Evolutionary conservation across 1,139 yeast genomes (phyloP), one percentile per base, ranked within the genome.

Genomic region (Kurtzmaniella natalensis): DNA sequence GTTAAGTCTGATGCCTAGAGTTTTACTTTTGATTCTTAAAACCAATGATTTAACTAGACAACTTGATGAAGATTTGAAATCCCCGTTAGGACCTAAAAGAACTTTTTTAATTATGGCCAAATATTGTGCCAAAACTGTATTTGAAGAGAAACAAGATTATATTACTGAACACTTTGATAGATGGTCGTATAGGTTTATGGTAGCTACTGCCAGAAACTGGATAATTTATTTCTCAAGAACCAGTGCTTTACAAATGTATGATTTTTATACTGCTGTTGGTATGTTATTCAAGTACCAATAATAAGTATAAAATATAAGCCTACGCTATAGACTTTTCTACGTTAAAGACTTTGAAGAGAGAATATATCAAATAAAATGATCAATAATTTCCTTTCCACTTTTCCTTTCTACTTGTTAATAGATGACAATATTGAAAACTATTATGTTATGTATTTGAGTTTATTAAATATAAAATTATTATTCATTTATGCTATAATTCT

Each of bases 31-130:
- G 43, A 85, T 94, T 37, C 65, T 94, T 48, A 94, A 94, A 54
- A 94, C 99, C 0, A 92, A 94, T 53, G 99, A 94, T 62, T 67
- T 94, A 38, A 88, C 95, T 0, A 70, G 99, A 47, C 81, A 80
- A 45, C 64, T 92, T 34, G 98, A 92, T 57, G 97, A 92, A 50
- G 71, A 76, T 41, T 68, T 92, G 39, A 75, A 83, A 31, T 79
- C 81, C 42, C 95, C 96, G 0, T 61, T 89, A 31, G 97, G 97
- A 0, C 84, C 88, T 2, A 92, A 85, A 53, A 68, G 96, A 37
- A 83, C 95, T 0, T 92, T 92, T 48, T 61, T 89, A 45, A 87
- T 92, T 33, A 74, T 92, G 81, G 94, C 96, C 2, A 76, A 77
- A 30, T 92, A 92, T 56, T 92, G 97, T 62, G 89, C 96, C 1